Evolutionary conservation across 2,329 filamentous ascomycete genomes (phyloP).

Genomic region (Thielaviopsis cerberus): DNA sequence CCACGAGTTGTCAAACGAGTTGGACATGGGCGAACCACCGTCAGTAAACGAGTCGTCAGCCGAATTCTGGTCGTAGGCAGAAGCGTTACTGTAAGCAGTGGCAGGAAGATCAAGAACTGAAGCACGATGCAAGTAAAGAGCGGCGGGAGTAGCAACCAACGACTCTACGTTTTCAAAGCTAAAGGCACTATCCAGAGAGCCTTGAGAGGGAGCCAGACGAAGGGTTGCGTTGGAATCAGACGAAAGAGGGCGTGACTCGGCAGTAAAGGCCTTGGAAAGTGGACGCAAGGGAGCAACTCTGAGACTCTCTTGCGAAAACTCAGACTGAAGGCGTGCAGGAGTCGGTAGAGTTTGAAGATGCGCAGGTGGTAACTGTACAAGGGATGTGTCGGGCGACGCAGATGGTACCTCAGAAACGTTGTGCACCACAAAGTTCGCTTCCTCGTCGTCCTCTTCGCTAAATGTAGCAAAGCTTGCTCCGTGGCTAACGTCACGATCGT

Average conservation of each 20-base stretch:
- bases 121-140: constrained; percentile 21
- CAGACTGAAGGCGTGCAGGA: constrained; percentile 17
- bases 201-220: constrained; percentile 30
- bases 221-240: constrained; percentile 30
- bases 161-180: constrained; percentile 28
- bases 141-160: constrained; percentile 22
- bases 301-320: constrained; percentile 44
- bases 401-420: constrained; percentile 13
- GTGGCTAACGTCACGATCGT: constrained; percentile 37
- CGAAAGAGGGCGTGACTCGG: constrained; percentile 7
- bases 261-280: constrained; percentile 20
- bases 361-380: constrained; percentile 4
- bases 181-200: constrained; percentile 36
- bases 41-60: constrained; percentile 15
- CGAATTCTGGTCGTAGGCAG: background rate
- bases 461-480: constrained; percentile 20
- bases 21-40: constrained; percentile 15
- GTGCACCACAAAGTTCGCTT: constrained; percentile 11
- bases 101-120: constrained; percentile 15
- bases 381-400: constrained; percentile 15
- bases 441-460: constrained; percentile 12
- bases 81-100: background rate
- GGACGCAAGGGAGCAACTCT: constrained; percentile 36
- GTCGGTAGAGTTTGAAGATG: constrained; percentile 1
- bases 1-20: constrained; percentile 2